A percentile compares a stretch with the other conserved stretches of the same genome.
phyloP scores from a whole-genome alignment of 345 rosid species.

The Triadica sebifera region DNA sequence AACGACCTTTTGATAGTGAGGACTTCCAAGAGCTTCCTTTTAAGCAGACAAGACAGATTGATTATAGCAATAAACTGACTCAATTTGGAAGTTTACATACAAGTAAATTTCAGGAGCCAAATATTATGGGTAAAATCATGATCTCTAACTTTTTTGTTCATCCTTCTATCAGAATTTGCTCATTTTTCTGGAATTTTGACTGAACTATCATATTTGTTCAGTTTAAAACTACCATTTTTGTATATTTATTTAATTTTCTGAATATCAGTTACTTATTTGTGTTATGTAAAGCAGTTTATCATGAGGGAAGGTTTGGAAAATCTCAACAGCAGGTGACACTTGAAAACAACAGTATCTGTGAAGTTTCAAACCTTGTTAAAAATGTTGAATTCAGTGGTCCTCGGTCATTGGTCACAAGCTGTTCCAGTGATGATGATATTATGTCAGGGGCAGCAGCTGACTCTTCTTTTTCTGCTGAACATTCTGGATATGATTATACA shows the following conservation, averaged over 20 bases:
- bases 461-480: conserved; percentile 23
- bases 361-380: conserved; percentile 17
- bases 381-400: conserved; percentile 10
- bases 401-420: conserved; percentile 31
- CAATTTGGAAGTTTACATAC: not conserved
- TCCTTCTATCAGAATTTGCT: not conserved
- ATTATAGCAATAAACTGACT: conserved; percentile 17
- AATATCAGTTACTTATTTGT: not conserved
- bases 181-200: not conserved
- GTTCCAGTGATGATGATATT: conserved; percentile 33
- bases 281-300: conserved; percentile 21
- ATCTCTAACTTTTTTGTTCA: not conserved
- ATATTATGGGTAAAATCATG: not conserved
- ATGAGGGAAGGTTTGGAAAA: conserved; percentile 25
- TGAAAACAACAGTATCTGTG: conserved; percentile 29
- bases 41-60: conserved; percentile 26
- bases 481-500: not conserved
- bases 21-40: conserved; percentile 22
- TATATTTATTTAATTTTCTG: not conserved
- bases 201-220: not conserved
- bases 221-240: not conserved
- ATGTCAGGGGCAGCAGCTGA: conserved; percentile 17
- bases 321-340: conserved; percentile 26
- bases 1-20: conserved; percentile 21
- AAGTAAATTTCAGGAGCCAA: not conserved